Evolutionary conservation across 805 yeast genomes (phyloP).

Genomic region (Pichia exigua): DNA sequence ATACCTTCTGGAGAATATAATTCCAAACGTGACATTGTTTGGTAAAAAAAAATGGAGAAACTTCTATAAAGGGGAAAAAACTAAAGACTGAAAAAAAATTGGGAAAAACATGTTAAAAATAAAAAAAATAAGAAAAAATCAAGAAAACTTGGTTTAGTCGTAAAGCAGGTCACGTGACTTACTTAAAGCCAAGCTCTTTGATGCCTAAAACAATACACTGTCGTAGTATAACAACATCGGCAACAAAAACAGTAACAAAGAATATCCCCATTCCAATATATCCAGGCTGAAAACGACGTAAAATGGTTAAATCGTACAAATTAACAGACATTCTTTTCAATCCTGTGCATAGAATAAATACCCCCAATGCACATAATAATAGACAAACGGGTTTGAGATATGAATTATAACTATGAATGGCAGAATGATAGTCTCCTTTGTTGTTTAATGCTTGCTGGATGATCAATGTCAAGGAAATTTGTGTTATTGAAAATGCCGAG

Average conservation of each 20-base stretch:
- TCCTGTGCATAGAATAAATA: background rate
- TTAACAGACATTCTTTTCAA: constrained; percentile 2
- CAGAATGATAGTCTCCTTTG: background rate
- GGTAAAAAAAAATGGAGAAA: too few species aligned
- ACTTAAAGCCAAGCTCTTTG: background rate
- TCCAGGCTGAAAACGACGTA: constrained; percentile 2
- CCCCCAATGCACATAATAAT: background rate
- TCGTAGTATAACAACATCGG: background rate
- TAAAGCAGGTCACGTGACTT: background rate
- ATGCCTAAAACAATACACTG: constrained; percentile 1
- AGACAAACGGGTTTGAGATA: background rate
- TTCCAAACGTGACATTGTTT: constrained; percentile 45
- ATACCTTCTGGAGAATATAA: constrained; percentile 93
- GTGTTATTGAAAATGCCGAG: constrained; percentile 4
- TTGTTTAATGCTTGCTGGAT: background rate
- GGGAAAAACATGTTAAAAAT: background rate
- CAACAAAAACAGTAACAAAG: background rate
- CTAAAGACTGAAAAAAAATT: background rate
- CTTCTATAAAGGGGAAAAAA: too few species aligned
- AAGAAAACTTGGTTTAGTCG: background rate
- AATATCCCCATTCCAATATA: constrained; percentile 2
- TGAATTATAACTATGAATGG: background rate
- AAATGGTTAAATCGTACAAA: constrained; percentile 1
- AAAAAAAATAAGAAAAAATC: background rate
- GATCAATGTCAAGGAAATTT: background rate